These are phyloP conservation scores for Nakazawaea wickerhamii DNA, from an alignment of 805 yeast species.

Conservation along the genomic window DNA sequence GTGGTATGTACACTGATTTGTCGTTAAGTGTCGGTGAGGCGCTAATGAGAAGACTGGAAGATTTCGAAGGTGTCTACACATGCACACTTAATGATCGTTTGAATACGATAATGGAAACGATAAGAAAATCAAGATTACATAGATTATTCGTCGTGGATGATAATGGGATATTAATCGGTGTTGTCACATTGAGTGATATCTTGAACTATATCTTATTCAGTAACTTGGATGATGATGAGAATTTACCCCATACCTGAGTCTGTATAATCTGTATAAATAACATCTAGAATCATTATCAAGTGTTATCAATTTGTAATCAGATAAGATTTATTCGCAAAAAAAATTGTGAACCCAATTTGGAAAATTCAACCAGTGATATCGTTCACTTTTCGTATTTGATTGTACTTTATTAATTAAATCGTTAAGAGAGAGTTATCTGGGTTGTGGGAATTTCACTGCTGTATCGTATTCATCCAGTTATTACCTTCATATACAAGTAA, in stretches of 20 bases:
- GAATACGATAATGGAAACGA: constrained; percentile 87
- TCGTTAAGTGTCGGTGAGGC: constrained; percentile 95
- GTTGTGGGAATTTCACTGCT: too few species aligned
- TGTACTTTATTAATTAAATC: too few species aligned
- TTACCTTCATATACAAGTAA: too few species aligned
- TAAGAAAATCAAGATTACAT: constrained; percentile 85
- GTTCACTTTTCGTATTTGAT: too few species aligned
- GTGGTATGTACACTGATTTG: constrained; percentile 88
- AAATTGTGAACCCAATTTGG: too few species aligned
- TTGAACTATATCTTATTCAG: constrained; percentile 75
- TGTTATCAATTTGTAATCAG: too few species aligned
- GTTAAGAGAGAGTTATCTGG: too few species aligned
- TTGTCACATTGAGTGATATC: constrained; percentile 88
- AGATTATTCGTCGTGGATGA: constrained; percentile 89
- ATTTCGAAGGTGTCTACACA: constrained; percentile 96
- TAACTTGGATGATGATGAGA: constrained; percentile 7
- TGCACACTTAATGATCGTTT: constrained; percentile 84
- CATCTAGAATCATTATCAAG: too few species aligned
- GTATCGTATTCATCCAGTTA: too few species aligned
- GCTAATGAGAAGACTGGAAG: constrained; percentile 85
- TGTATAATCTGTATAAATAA: too few species aligned
- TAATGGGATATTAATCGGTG: constrained; percentile 71
- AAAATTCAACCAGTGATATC: background rate
- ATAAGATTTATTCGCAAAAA: too few species aligned
- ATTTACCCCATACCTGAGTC: background rate